These are phyloP conservation scores for Suillus paluster DNA, from an alignment of 768 basidiomycete species.

Conservation along the genomic window DNA sequence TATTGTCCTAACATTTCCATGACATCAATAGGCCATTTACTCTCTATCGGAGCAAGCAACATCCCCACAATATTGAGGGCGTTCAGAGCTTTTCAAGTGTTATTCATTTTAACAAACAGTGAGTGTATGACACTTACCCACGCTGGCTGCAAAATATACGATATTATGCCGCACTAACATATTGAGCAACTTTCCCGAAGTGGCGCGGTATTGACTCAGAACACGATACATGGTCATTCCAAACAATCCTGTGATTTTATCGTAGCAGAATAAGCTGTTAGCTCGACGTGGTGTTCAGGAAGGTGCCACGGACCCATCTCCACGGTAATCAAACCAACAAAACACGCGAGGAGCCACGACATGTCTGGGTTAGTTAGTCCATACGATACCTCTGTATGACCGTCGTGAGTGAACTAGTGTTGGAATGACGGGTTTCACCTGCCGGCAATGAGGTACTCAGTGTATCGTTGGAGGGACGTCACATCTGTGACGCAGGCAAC, in stretches of 20 bases:
- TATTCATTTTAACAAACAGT: not conserved
- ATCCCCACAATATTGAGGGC: not conserved
- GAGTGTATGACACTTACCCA: not conserved
- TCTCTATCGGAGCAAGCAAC: not conserved
- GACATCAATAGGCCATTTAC: not conserved
- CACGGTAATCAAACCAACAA: not conserved
- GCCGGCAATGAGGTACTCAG: not conserved
- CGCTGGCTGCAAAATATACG: conserved; percentile 1
- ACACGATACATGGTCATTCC: conserved; percentile 1
- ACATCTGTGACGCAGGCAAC: not conserved
- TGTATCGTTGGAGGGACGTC: not conserved
- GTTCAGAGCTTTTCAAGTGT: not conserved
- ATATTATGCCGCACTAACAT: not conserved
- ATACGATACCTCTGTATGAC: not conserved
- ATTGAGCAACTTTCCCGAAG: not conserved
- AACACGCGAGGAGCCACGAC: not conserved
- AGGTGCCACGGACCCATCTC: not conserved
- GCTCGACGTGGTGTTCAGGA: too few species aligned
- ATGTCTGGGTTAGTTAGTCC: not conserved
- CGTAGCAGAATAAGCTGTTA: not conserved
- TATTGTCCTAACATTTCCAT: not conserved
- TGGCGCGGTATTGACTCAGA: not conserved
- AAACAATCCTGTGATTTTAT: not conserved
- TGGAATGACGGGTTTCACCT: not conserved
- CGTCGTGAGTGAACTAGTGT: not conserved